Evolutionary conservation across 805 yeast genomes (phyloP).

Genomic region (Candida orba): DNA sequence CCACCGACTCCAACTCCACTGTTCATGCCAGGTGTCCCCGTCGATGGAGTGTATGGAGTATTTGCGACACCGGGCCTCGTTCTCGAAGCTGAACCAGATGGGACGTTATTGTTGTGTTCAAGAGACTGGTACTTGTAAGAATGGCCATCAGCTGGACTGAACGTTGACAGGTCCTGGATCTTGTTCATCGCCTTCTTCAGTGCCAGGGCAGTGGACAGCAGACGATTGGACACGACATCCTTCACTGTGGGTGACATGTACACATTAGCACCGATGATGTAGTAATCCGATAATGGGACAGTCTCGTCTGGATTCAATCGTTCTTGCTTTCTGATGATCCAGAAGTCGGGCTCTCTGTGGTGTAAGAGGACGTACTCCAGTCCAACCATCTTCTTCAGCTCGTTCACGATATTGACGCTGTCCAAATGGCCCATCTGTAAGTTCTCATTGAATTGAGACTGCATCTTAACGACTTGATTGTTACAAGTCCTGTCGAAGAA

Average conservation of each 20-base stretch:
- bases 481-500: constrained; percentile 91
- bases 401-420: constrained; percentile 38
- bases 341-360: constrained; percentile 83
- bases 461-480: constrained; percentile 94
- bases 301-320: constrained; percentile 47
- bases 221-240: constrained; percentile 64
- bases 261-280: constrained; percentile 84
- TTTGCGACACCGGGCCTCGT: constrained; percentile 19
- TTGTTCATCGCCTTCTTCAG: constrained; percentile 40
- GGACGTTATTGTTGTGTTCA: neutral
- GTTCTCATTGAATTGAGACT: constrained; percentile 69
- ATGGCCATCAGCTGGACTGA: constrained; percentile 57
- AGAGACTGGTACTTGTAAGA: constrained; percentile 28
- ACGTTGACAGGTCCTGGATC: constrained; percentile 43
- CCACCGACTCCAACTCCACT: neutral
- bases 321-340: constrained; percentile 83
- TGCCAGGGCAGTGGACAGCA: constrained; percentile 28
- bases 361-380: constrained; percentile 71
- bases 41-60: constrained; percentile 22
- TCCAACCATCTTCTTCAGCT: constrained; percentile 74
- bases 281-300: constrained; percentile 64
- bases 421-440: constrained; percentile 21
- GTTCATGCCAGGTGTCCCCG: neutral
- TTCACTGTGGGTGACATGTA: constrained; percentile 82
- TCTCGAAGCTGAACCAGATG: constrained; percentile 3